Conservation (phyloP, 108 stramenopile species). For the Asterionellopsis glacialis region DNA sequence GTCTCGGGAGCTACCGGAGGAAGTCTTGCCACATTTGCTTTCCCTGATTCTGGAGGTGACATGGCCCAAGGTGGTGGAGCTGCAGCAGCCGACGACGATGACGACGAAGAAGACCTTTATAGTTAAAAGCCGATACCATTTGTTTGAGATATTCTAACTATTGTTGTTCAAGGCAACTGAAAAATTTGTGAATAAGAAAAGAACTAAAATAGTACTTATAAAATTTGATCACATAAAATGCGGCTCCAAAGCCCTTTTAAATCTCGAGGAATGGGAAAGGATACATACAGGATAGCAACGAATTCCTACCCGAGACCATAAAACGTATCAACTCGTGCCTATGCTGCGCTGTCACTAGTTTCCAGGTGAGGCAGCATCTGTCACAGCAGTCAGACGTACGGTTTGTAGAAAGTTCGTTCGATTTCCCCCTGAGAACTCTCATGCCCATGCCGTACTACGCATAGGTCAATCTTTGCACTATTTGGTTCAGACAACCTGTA, state of each 20-base stretch:
- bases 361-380: background rate
- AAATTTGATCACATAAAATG: too few species aligned
- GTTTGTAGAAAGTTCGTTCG: background rate
- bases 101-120: conserved; percentile 93
- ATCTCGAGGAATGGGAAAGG: too few species aligned
- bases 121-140: conserved; percentile 30
- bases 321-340: background rate
- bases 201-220: too few species aligned
- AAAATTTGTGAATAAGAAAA: too few species aligned
- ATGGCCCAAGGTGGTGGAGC: conserved; percentile 41
- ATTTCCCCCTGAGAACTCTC: background rate
- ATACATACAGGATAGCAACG: too few species aligned
- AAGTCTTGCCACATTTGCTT: conserved; percentile 86
- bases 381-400: background rate
- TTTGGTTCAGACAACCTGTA: too few species aligned
- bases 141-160: too few species aligned
- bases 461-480: too few species aligned
- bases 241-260: too few species aligned
- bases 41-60: conserved; percentile 54
- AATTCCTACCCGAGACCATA: too few species aligned
- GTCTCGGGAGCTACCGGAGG: conserved; percentile 85
- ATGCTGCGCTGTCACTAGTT: background rate
- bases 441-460: background rate
- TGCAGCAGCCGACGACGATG: conserved; percentile 34
- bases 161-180: too few species aligned